phyloP scores from a whole-genome alignment of 2,329 filamentous ascomycete species.

The Pseudogymnoascus sp. region DNA sequence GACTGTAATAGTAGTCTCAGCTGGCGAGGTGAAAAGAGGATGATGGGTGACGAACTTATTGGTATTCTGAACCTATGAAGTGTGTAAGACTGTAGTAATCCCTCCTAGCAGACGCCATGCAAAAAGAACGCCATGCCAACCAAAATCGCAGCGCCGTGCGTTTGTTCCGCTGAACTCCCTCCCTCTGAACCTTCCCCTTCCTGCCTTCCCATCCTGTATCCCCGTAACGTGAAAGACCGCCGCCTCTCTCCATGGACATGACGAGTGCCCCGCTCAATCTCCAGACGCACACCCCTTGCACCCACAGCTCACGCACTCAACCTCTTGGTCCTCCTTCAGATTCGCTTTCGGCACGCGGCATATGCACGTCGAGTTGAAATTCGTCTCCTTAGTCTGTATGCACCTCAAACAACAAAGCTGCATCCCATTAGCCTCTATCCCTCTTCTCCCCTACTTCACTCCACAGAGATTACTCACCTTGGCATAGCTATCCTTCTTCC shows the following conservation, averaged over 20 bases:
- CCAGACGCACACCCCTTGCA: slow-evolving; percentile 85
- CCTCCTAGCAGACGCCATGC: background rate
- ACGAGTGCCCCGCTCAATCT: slow-evolving; percentile 47
- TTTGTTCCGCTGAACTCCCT: background rate
- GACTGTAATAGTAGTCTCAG: background rate
- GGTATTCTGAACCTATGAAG: background rate
- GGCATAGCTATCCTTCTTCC: slow-evolving; percentile 99
- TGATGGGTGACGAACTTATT: background rate
- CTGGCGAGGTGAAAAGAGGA: background rate
- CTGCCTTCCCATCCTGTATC: background rate
- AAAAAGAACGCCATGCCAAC: background rate
- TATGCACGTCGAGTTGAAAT: slow-evolving; percentile 96
- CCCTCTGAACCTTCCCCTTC: background rate
- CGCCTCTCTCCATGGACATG: background rate
- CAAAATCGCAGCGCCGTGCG: slow-evolving; percentile 1
- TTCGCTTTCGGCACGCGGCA: slow-evolving; percentile 88
- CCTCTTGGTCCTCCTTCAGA: slow-evolving; percentile 81
- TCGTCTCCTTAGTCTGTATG: slow-evolving; percentile 99
- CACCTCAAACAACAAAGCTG: slow-evolving; percentile 90
- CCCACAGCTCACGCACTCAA: slow-evolving; percentile 92
- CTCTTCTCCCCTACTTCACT: background rate
- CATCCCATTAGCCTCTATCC: background rate
- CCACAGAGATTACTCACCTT: slow-evolving; percentile 55
- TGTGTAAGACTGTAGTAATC: background rate
- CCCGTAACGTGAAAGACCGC: background rate